Conservation (phyloP, 75 land plant genomes). For the Picea glauca region DNA sequence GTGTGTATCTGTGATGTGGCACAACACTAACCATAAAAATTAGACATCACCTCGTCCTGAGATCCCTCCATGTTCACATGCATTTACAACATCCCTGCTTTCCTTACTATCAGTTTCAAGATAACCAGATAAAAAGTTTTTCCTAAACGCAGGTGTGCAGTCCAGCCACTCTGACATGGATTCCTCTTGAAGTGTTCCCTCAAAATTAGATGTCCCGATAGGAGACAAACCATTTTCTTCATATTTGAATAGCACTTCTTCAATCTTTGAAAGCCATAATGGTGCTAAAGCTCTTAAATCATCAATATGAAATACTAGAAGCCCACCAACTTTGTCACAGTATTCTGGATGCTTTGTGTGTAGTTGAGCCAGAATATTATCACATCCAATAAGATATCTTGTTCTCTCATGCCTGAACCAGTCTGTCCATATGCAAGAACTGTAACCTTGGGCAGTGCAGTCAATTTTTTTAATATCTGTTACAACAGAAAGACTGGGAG, state of each 20-base stretch:
- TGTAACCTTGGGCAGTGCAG: too few species aligned
- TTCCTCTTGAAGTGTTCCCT: neutral
- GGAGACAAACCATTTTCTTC: neutral
- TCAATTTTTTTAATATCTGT: too few species aligned
- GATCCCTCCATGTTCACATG: neutral
- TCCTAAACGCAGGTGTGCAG: neutral
- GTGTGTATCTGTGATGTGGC: neutral
- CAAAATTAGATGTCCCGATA: neutral
- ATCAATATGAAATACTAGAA: too few species aligned
- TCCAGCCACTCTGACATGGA: neutral
- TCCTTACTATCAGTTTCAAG: conserved; percentile 3
- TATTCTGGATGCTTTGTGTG: too few species aligned
- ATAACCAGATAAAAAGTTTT: neutral
- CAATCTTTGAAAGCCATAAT: neutral
- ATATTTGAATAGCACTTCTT: conserved; percentile 12
- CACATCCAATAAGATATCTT: too few species aligned
- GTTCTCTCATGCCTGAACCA: too few species aligned
- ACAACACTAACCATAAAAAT: neutral
- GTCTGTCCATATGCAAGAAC: too few species aligned
- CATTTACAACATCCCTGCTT: neutral
- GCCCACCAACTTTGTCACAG: too few species aligned
- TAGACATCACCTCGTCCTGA: neutral
- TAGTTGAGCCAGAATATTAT: too few species aligned
- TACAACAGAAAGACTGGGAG: too few species aligned
- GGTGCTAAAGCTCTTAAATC: too few species aligned